Evolutionary conservation across 805 yeast species (phyloP), one percentile per base, ranked within the genome.

Genomic region (Starmerella sirachaensis): DNA sequence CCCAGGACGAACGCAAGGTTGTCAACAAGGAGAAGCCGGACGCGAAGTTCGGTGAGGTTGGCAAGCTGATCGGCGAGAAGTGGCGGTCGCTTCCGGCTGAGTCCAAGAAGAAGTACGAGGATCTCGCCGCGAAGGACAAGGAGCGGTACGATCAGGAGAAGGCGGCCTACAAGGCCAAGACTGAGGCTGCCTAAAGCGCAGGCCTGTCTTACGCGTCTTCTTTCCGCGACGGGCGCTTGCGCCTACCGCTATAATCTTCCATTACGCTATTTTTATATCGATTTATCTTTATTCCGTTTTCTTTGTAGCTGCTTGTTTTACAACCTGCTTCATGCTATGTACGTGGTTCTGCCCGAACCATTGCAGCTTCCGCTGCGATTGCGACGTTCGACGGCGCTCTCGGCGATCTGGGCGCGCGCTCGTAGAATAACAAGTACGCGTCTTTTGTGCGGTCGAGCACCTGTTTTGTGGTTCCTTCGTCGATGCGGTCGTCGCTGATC

Each of bases 1-100:
- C 98, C 54, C 85, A 84, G 61, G 96, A 85, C 59, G 81, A 82
- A 73, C 86, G 98, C 72, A 96, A 88, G 65, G 74, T 76, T 48
- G 94, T 91, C 52, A 77, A 94, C 63, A 77, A 88, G 46, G 97
- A 86, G 63, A 84, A 88, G 72, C 96, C 97, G 55, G 95, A 94
- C 60, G 81, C 86, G 53, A 66, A 86, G 29, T 91, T 91, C 57
- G 98, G 67, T 40, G 93, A 85, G 67, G 88, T 91, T 50, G 97
- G 97, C 60, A 84, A 79, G 65, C 63, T 84, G 45, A 75, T 91
- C 56, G 98, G 98, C 63, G 95, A 85, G 64, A 80, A 72, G 65
- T 91, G 98, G 98, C 85, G 84, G 75, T 83, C 86, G 46, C 70
- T 91, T 52, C 67, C 70, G 50, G 76, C 75, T 38, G 86, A 78